Base-by-base conservation (phyloP, 768 basidiomycete species). In the Podaxis carcinomalis region DNA sequence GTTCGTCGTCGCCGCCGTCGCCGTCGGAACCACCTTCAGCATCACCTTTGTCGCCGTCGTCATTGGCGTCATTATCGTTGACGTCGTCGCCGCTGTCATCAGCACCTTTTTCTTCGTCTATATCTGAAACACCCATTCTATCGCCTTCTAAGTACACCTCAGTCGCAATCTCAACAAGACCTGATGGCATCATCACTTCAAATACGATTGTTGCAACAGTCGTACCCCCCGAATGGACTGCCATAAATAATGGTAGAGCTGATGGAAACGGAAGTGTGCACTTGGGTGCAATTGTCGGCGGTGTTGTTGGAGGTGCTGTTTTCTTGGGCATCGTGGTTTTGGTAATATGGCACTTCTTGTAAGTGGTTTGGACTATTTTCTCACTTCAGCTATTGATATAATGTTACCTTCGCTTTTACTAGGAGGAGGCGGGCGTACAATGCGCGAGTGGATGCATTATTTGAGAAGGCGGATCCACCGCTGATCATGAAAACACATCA, bases 311-410 rank as follows among this genome's bases (percentile, higher is more conserved):
- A 4, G 61, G 64, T 39, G 32, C 54, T 23, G 54, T 52, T 47
- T 51, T 50, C 5, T 59, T 62, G 9, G 2, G 50, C 1, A 58
- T 62, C 7, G 14, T 62, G 10, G 54, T 35, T 4, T 21, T 54
- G 50, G 3, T 53, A 5, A 25, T 49, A 2, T 65, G 61, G 61
- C 60, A 53, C 42, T 60, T 59, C 57, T 32, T 62, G 64, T 65
- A 55, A 52, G 64, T 55, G 13, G n/a, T 21, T 36, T 13, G 21
- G 21, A 3, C 11, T 16, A 25, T 6, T 19, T 28, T 28, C 5
- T 19, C 13, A 19, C 21, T 32, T 44, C n/a, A 19, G n/a, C 19
- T 44, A 2, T 5, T 16, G 23, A 28, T 23, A 28, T 5, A 19
- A 39, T 2, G 5, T 39, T 23, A 21, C n/a, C 19, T 13, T 40